phyloP scores from a whole-genome alignment of 2,329 filamentous ascomycete genomes.

The Sarocladium kiliense region DNA sequence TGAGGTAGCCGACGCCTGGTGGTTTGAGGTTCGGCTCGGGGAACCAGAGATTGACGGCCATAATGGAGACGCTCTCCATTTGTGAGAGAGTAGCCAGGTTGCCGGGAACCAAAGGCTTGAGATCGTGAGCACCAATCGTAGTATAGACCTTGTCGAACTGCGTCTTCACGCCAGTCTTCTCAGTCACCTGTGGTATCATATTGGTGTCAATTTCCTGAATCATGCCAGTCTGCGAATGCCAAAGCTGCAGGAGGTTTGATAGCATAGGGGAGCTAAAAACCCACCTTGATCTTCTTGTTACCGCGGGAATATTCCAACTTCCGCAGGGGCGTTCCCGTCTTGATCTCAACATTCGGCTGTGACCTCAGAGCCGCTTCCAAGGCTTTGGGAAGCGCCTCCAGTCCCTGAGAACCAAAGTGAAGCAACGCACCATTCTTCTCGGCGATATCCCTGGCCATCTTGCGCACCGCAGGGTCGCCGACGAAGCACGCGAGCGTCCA shows the following conservation, averaged over 20 bases:
- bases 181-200: conserved; percentile 14
- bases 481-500: conserved; percentile 21
- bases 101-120: conserved; percentile 30
- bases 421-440: conserved; percentile 17
- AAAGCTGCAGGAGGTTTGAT: too few species aligned
- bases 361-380: conserved; percentile 45
- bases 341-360: conserved; percentile 56
- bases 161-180: conserved; percentile 10
- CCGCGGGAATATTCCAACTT: conserved; percentile 35
- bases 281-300: conserved; percentile 26
- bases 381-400: conserved; percentile 53
- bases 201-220: conserved; percentile 6
- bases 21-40: conserved; percentile 56
- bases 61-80: conserved; percentile 70
- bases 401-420: conserved; percentile 46
- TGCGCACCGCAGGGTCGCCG: conserved; percentile 14
- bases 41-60: conserved; percentile 90
- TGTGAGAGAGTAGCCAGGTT: conserved; percentile 43
- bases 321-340: conserved; percentile 41
- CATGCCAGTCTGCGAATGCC: too few species aligned
- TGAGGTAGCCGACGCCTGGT: conserved; percentile 83
- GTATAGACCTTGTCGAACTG: conserved; percentile 57
- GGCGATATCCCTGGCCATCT: conserved; percentile 16
- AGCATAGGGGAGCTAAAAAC: conserved; percentile 2
- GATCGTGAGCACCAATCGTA: conserved; percentile 49